These are phyloP conservation scores for Gracilariopsis chorda DNA, from an alignment of 23 red algal genomes.

Conservation along the genomic window DNA sequence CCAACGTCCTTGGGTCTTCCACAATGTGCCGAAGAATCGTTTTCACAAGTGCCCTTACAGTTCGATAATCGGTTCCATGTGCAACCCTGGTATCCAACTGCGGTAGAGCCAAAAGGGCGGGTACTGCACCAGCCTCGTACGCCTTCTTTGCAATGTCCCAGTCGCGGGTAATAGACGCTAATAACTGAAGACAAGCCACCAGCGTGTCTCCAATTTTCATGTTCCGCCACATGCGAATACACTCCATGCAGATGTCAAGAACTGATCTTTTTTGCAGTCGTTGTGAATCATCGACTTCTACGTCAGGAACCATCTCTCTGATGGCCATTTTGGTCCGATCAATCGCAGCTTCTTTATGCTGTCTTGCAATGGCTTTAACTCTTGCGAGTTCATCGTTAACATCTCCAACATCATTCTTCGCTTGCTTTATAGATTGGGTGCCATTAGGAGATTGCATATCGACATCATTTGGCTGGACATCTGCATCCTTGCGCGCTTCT, in stretches of 20 bases:
- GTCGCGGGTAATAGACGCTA: conserved; percentile 29
- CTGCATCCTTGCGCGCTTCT: neutral
- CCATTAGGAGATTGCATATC: neutral
- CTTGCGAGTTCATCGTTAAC: neutral
- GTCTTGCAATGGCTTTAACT: neutral
- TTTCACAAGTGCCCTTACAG: conserved; percentile 14
- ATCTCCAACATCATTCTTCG: neutral
- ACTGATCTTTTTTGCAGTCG: neutral
- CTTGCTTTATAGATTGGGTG: neutral
- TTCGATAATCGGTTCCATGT: neutral
- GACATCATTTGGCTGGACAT: neutral
- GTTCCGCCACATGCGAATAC: neutral
- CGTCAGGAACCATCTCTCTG: neutral
- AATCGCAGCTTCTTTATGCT: neutral
- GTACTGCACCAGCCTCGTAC: neutral
- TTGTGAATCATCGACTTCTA: neutral
- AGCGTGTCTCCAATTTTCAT: conserved; percentile 46
- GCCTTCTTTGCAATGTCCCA: conserved; percentile 29
- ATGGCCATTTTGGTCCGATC: neutral
- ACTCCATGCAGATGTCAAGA: neutral
- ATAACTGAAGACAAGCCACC: conserved; percentile 37
- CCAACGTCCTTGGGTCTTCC: conserved; percentile 58
- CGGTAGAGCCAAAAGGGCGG: conserved; percentile 21
- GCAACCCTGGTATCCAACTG: neutral
- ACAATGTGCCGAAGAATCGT: conserved; percentile 61